Evolutionary conservation across 306 rosid species (phyloP).

Genomic region (Macrotyloma uniflorum): DNA sequence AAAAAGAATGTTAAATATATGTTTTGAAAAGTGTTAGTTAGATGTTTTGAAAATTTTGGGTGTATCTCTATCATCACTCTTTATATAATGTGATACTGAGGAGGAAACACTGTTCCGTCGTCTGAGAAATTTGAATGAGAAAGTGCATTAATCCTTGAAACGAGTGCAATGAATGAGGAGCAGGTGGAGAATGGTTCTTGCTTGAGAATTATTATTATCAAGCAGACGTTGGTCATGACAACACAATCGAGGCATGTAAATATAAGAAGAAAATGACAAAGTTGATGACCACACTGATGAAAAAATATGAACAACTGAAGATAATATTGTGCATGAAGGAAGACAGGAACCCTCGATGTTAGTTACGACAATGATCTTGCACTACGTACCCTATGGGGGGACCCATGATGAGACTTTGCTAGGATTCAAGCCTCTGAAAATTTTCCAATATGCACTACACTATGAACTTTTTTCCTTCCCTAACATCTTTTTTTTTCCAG

Average conservation of each 20-base stretch:
- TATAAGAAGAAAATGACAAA: slow-evolving; percentile 56
- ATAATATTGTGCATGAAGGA: slow-evolving; percentile 22
- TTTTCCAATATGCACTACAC: neutral
- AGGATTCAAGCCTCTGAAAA: neutral
- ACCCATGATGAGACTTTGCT: neutral
- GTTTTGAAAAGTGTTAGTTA: no score
- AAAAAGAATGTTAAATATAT: no score
- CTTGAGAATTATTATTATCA: slow-evolving; percentile 35
- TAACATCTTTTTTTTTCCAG: neutral
- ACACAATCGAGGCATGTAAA: slow-evolving; percentile 16
- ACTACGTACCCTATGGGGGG: neutral
- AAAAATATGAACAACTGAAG: slow-evolving; percentile 10
- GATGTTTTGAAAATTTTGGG: no score
- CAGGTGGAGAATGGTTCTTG: slow-evolving; percentile 51
- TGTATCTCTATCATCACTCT: no score
- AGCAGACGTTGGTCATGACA: slow-evolving; percentile 28
- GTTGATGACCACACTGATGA: slow-evolving; percentile 43
- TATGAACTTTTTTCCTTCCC: neutral
- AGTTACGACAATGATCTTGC: neutral
- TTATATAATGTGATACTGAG: neutral
- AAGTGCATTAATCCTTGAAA: slow-evolving; percentile 42
- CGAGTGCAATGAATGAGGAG: slow-evolving; percentile 39
- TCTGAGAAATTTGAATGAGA: slow-evolving; percentile 36
- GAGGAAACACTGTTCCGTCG: slow-evolving; percentile 35
- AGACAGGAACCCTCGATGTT: slow-evolving; percentile 27